These are phyloP conservation scores for Globisporangium camurandrum DNA, from an alignment of 352 stramenopile species.

Conservation along the genomic window DNA sequence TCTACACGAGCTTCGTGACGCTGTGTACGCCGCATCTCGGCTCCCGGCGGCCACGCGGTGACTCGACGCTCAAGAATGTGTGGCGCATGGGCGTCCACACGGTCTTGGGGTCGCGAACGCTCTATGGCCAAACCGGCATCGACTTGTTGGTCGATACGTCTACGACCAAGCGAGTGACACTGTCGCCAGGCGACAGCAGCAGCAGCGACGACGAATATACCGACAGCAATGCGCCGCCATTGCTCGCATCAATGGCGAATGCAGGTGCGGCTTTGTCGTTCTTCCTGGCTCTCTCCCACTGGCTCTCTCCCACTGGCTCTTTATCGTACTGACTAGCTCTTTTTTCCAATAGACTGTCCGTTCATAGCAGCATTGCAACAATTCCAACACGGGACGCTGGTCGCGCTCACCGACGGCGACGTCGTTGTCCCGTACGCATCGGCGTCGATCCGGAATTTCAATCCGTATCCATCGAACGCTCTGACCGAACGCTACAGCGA, in stretches of 20 bases:
- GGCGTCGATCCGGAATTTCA: conserved; percentile 64
- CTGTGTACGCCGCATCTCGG: conserved; percentile 77
- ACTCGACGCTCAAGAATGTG: conserved; percentile 66
- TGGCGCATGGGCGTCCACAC: conserved; percentile 65
- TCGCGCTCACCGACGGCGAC: conserved; percentile 74
- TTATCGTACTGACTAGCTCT: background rate
- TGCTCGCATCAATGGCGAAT: conserved; percentile 65
- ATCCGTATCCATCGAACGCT: conserved; percentile 46
- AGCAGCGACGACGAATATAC: background rate
- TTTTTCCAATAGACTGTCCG: conserved; percentile 25
- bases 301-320: background rate
- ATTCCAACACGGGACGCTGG: conserved; percentile 52
- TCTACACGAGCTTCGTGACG: conserved; percentile 72
- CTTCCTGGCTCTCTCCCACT: background rate
- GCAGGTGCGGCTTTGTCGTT: conserved; percentile 18
- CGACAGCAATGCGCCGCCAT: conserved; percentile 5
- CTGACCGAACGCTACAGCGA: conserved; percentile 42
- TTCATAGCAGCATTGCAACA: conserved; percentile 46
- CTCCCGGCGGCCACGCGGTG: conserved; percentile 50
- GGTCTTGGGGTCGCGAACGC: conserved; percentile 42
- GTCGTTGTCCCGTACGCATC: conserved; percentile 67
- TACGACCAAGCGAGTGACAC: conserved; percentile 8
- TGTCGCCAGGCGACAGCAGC: background rate
- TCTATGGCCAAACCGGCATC: conserved; percentile 71
- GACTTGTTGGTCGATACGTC: conserved; percentile 60